phyloP scores from a whole-genome alignment of 495 filamentous ascomycete species.

The Penicillium pulvis region DNA sequence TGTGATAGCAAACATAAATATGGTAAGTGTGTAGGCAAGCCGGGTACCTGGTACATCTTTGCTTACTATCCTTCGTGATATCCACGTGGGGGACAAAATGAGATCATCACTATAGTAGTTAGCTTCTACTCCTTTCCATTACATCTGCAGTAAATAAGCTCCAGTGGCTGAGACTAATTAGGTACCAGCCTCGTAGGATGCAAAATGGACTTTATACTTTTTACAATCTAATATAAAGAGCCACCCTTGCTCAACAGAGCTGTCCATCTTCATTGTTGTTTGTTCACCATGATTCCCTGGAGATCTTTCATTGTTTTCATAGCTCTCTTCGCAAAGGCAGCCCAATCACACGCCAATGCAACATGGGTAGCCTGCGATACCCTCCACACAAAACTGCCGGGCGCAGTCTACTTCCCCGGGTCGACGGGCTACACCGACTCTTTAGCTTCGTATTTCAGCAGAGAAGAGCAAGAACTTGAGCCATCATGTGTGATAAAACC shows the following conservation, averaged over 20 bases:
- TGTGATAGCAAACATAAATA: background rate
- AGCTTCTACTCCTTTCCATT: background rate
- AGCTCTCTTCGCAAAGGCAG: background rate
- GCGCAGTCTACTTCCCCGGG: background rate
- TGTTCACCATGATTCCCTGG: background rate
- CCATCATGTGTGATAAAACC: background rate
- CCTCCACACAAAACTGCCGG: background rate
- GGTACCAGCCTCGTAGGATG: background rate
- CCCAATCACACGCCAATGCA: background rate
- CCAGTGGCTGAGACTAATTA: background rate
- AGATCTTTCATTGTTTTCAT: background rate
- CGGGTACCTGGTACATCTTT: background rate
- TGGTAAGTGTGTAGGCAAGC: background rate
- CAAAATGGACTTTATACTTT: background rate
- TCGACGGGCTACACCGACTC: background rate
- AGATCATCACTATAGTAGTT: background rate
- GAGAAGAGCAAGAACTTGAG: background rate
- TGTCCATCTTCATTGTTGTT: background rate
- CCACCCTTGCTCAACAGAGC: background rate
- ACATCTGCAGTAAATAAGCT: background rate
- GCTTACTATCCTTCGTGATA: background rate
- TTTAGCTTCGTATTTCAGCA: background rate
- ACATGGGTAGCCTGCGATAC: background rate
- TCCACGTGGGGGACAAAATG: background rate
- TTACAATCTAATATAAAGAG: background rate